Base-by-base conservation (phyloP, 1,284 basidiomycete genomes). In the Pterulicium gracile region DNA sequence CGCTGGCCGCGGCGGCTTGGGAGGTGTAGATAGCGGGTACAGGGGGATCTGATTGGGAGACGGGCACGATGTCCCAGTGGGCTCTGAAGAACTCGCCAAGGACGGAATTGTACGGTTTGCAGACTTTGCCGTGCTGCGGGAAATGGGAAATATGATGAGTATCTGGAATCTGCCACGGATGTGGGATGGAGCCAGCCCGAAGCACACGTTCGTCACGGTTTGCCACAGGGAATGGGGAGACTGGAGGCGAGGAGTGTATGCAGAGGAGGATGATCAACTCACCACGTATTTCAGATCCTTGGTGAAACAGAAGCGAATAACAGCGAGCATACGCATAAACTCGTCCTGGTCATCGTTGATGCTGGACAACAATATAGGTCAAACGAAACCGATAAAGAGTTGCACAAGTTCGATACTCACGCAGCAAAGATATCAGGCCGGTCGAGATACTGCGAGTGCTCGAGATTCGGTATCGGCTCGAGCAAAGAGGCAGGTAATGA, bases 271-370 rank as follows among this genome's bases (percentile, higher is more conserved):
- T 27, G 13, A 35, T 34, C 7, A 21, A 75, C 83, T 59, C 56
- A 88, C 87, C 49, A 96, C 74, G 56, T 92, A 95, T 67, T 95
- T 96, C 61, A 96, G 82, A 60, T 98, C 94, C 63, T 97, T 97
- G 45, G 90, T 88, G 61, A 94, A 92, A 7, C 81, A 70, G 63
- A 93, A 98, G 20, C 92, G 79, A 34, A 97, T 64, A 5, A 88
- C 85, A 27, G 91, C 87, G 19, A 98, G 72, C 85, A 98, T 94
- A 39, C 94, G 81, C 57, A 94, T 88, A 51, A 98, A 80, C 19
- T 90, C 81, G 59, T 97, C 91, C 34, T 85, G 74, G 15, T 86
- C 87, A 58, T 95, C 90, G 57, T 92, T 94, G 57, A 97, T 89
- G 47, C 79, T 85, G 52, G 48, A 47, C 44, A 36, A 27, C 17